phyloP scores from a whole-genome alignment of 192 early-diverging fungal genomes.

The Backusella westeae region DNA sequence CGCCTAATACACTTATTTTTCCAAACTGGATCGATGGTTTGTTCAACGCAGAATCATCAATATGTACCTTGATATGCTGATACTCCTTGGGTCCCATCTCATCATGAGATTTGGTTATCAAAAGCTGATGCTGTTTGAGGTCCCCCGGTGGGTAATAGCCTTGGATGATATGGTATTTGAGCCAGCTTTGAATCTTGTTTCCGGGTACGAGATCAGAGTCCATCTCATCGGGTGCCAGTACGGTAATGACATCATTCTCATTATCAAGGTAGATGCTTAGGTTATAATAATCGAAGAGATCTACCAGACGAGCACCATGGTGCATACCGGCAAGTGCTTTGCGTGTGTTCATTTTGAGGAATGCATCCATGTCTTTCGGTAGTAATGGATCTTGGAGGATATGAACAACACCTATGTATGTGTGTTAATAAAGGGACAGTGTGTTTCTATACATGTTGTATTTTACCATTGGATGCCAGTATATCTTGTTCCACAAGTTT shows the following conservation, averaged over 20 bases:
- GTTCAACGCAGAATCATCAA: not conserved
- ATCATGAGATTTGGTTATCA: slow-evolving; percentile 54
- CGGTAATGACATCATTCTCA: slow-evolving; percentile 50
- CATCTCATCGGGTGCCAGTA: slow-evolving; percentile 63
- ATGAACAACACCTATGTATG: slow-evolving; percentile 44
- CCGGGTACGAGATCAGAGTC: slow-evolving; percentile 7
- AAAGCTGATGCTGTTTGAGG: slow-evolving; percentile 46
- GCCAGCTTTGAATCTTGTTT: slow-evolving; percentile 43
- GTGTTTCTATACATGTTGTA: not conserved
- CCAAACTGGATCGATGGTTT: slow-evolving; percentile 47
- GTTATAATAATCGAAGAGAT: slow-evolving; percentile 49
- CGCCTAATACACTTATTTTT: slow-evolving; percentile 41
- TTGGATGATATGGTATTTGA: slow-evolving; percentile 66
- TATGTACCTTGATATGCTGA: slow-evolving; percentile 51
- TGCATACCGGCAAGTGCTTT: slow-evolving; percentile 60
- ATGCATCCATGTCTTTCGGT: slow-evolving; percentile 6
- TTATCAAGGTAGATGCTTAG: slow-evolving; percentile 58
- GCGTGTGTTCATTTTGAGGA: slow-evolving; percentile 12
- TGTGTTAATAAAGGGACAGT: slow-evolving; percentile 30
- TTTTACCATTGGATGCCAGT: slow-evolving; percentile 41
- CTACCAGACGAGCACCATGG: slow-evolving; percentile 56
- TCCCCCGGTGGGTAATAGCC: slow-evolving; percentile 42
- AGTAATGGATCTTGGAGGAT: slow-evolving; percentile 9
- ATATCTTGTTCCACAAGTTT: slow-evolving; percentile 31
- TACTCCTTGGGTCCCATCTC: slow-evolving; percentile 33